phyloP scores from a whole-genome alignment of 441 rosid genomes.

The Mallotus repandus region DNA sequence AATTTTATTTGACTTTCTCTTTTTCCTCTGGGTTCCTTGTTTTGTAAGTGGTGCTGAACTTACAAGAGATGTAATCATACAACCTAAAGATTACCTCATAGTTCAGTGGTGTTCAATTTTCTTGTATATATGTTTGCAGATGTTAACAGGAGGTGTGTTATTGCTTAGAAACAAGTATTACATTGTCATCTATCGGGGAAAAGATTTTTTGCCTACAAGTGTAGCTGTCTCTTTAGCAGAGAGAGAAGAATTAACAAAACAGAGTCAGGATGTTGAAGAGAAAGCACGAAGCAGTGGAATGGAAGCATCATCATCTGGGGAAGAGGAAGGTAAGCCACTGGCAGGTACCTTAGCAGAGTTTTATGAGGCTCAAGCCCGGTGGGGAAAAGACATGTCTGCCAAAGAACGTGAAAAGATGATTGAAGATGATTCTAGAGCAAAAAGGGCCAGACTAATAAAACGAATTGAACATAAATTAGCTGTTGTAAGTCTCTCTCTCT shows the following conservation, averaged over 20 bases:
- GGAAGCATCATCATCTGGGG: constrained; percentile 50
- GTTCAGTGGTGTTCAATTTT: constrained; percentile 12
- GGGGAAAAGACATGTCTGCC: constrained; percentile 75
- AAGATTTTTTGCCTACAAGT: constrained; percentile 87
- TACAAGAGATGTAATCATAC: constrained; percentile 8
- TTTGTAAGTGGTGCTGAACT: constrained; percentile 4
- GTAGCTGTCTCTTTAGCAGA: constrained; percentile 86
- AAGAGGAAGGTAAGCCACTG: constrained; percentile 54
- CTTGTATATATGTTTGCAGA: constrained; percentile 41
- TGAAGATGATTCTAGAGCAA: constrained; percentile 76
- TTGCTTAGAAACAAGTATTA: constrained; percentile 91
- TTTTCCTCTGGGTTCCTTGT: background rate
- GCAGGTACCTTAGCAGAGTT: constrained; percentile 96
- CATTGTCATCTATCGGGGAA: constrained; percentile 91
- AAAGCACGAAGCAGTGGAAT: constrained; percentile 46
- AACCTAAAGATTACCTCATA: constrained; percentile 3
- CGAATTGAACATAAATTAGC: constrained; percentile 73
- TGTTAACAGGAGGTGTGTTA: constrained; percentile 84
- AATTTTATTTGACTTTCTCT: background rate
- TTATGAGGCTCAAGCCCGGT: constrained; percentile 91
- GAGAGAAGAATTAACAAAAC: constrained; percentile 70
- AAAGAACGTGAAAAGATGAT: constrained; percentile 87
- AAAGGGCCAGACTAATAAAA: constrained; percentile 61
- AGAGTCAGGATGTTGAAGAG: constrained; percentile 84
- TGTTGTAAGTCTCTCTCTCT: constrained; percentile 52